phyloP scores from a whole-genome alignment of 2,329 filamentous ascomycete genomes.

The Hymenoscyphus linearis region DNA sequence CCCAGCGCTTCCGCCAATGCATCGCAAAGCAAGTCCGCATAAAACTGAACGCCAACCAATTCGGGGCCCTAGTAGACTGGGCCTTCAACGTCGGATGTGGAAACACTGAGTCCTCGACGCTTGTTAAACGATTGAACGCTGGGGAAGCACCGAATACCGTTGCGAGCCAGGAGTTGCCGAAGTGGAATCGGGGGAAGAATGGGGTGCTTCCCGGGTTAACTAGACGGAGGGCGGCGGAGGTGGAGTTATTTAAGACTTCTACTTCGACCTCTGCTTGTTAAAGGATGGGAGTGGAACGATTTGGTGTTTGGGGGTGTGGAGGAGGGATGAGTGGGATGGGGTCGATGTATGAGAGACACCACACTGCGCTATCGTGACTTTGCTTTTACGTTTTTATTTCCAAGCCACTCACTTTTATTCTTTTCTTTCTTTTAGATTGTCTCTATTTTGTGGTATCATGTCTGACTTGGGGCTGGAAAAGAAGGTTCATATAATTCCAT shows the following conservation, averaged over 20 bases:
- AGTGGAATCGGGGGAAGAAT: slow-evolving; percentile 42
- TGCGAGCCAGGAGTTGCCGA: slow-evolving; percentile 40
- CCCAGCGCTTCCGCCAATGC: slow-evolving; percentile 34
- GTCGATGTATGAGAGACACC: too few relatives aligned
- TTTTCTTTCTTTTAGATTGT: too few relatives aligned
- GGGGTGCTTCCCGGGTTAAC: slow-evolving; percentile 37
- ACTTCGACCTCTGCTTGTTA: neutral
- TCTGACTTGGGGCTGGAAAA: too few relatives aligned
- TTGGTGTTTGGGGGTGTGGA: too few relatives aligned
- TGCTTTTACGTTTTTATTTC: too few relatives aligned
- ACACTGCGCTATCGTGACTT: too few relatives aligned
- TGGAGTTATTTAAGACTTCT: slow-evolving; percentile 35
- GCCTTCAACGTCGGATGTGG: slow-evolving; percentile 46
- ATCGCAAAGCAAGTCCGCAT: slow-evolving; percentile 36
- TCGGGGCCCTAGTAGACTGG: slow-evolving; percentile 47
- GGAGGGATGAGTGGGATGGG: too few relatives aligned
- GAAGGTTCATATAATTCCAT: too few relatives aligned
- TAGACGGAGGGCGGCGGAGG: slow-evolving; percentile 40
- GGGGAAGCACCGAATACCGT: slow-evolving; percentile 40
- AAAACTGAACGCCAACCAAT: slow-evolving; percentile 45
- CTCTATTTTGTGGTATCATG: too few relatives aligned
- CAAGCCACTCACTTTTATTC: too few relatives aligned
- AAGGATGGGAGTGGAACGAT: too few relatives aligned
- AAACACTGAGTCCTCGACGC: slow-evolving; percentile 35
- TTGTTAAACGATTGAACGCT: slow-evolving; percentile 40